Conservation (phyloP, 2,329 filamentous ascomycete genomes). For the Epichloe hybrida region DNA sequence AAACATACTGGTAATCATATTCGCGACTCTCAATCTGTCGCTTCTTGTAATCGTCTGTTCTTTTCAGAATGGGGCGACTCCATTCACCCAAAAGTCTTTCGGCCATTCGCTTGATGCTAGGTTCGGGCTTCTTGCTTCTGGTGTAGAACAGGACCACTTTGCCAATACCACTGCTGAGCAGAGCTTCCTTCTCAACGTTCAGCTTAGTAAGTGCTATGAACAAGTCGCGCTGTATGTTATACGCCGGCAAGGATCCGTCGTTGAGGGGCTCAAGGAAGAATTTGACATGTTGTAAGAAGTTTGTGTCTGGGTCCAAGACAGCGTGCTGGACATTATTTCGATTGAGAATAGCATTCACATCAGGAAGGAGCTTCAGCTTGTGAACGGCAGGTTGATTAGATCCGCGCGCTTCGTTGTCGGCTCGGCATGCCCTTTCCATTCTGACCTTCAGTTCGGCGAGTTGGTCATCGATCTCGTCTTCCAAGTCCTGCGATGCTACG, state of each 20-base stretch:
- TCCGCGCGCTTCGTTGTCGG: slow-evolving; percentile 71
- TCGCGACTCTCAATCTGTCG: slow-evolving; percentile 51
- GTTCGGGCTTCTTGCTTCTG: slow-evolving; percentile 80
- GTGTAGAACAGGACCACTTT: slow-evolving; percentile 97
- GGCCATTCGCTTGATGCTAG: slow-evolving; percentile 82
- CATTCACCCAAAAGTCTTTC: slow-evolving; percentile 89
- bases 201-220: slow-evolving; percentile 69
- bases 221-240: slow-evolving; percentile 93
- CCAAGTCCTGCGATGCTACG: slow-evolving; percentile 53
- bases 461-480: slow-evolving; percentile 79
- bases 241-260: slow-evolving; percentile 86
- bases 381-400: slow-evolving; percentile 71
- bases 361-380: slow-evolving; percentile 86
- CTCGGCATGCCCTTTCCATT: slow-evolving; percentile 83
- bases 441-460: slow-evolving; percentile 75
- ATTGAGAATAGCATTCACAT: slow-evolving; percentile 79
- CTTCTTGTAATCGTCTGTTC: slow-evolving; percentile 91
- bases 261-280: slow-evolving; percentile 95
- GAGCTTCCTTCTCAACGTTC: slow-evolving; percentile 79
- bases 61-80: slow-evolving; percentile 87
- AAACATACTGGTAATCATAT: slow-evolving; percentile 44
- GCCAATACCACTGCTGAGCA: slow-evolving; percentile 85
- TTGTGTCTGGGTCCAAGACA: slow-evolving; percentile 86
- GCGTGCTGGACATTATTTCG: slow-evolving; percentile 75
- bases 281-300: slow-evolving; percentile 85